Base-by-base conservation (phyloP, 108 stramenopile species). In the Mediolabrus comicus region DNA sequence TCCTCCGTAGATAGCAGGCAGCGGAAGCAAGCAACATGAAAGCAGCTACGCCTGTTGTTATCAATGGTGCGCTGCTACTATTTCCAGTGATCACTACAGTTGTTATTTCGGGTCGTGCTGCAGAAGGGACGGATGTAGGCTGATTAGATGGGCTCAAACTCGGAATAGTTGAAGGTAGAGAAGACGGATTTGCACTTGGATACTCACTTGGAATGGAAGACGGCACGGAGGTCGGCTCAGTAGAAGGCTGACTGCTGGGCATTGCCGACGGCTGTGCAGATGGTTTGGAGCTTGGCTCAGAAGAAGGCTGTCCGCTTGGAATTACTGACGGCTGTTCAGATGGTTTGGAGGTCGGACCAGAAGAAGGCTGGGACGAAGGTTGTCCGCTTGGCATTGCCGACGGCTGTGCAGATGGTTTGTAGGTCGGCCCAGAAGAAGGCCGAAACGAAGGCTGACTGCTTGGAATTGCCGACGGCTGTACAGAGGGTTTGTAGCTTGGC, bases 381-480 rank as follows among this genome's bases (percentile, higher is more conserved):
- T 6, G 3, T 3, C 33, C 33, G 33, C 3, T 65, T 30, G 41
- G 30, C 16, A 25, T 19, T 52, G 64, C 10, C 4, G 64, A 6
- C 3, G 33, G 33, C 33, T 33, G 33, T 33, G 33, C 38, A 1
- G 67, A 46, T 29, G 67, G 67, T 58, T n/a, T n/a, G n/a, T n/a
- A n/a, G n/a, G n/a, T n/a, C n/a, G n/a, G n/a, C n/a, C n/a, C n/a
- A n/a, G n/a, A n/a, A n/a, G n/a, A n/a, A n/a, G n/a, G n/a, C n/a
- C n/a, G n/a, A n/a, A n/a, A n/a, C n/a, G n/a, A n/a, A n/a, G n/a
- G n/a, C n/a, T n/a, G n/a, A n/a, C n/a, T n/a, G n/a, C n/a, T n/a
- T n/a, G n/a, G n/a, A n/a, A n/a, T n/a, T n/a, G n/a, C n/a, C n/a
- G n/a, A n/a, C n/a, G 33, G 33, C 7, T 33, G 5, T 3, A 6